Percentiles rank a stretch among this genome's conserved stretches.
These are phyloP conservation scores for Lathyrus sativus DNA, from an alignment of 306 rosid genomes.

Conservation along the genomic window DNA sequence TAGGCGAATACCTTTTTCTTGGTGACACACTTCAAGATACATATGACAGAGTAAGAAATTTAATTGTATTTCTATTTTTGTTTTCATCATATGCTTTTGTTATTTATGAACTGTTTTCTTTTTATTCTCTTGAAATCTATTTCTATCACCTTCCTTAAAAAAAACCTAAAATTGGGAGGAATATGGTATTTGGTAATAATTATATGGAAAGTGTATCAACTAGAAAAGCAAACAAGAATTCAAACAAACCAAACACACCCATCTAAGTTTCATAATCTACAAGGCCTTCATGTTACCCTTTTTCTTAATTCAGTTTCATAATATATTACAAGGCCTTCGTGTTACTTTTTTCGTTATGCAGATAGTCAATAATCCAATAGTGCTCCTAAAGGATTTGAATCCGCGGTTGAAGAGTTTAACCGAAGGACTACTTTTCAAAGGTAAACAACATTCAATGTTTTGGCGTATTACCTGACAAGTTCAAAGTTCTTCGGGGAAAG, in stretches of 20 bases:
- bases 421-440: slow-evolving; percentile 90
- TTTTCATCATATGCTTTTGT: not conserved
- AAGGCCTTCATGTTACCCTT: too few relatives aligned
- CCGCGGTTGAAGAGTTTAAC: slow-evolving; percentile 63
- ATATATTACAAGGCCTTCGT: too few relatives aligned
- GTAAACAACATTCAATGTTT: slow-evolving; percentile 42
- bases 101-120: slow-evolving; percentile 4
- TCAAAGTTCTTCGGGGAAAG: not conserved
- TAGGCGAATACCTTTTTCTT: slow-evolving; percentile 89
- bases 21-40: slow-evolving; percentile 99
- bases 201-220: too few relatives aligned
- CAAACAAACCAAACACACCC: too few relatives aligned
- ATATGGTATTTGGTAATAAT: too few relatives aligned
- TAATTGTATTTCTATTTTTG: not conserved
- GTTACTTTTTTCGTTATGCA: too few relatives aligned
- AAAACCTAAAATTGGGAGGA: not conserved
- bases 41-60: slow-evolving; percentile 75
- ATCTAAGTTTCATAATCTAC: too few relatives aligned
- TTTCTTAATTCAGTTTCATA: too few relatives aligned
- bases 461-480: not conserved
- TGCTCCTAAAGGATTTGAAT: slow-evolving; percentile 76
- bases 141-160: not conserved
- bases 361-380: slow-evolving; percentile 79
- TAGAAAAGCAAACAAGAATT: too few relatives aligned
- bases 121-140: not conserved